Evolutionary conservation across 2,329 filamentous ascomycete species (phyloP).

Genomic region (Apiospora aurea): DNA sequence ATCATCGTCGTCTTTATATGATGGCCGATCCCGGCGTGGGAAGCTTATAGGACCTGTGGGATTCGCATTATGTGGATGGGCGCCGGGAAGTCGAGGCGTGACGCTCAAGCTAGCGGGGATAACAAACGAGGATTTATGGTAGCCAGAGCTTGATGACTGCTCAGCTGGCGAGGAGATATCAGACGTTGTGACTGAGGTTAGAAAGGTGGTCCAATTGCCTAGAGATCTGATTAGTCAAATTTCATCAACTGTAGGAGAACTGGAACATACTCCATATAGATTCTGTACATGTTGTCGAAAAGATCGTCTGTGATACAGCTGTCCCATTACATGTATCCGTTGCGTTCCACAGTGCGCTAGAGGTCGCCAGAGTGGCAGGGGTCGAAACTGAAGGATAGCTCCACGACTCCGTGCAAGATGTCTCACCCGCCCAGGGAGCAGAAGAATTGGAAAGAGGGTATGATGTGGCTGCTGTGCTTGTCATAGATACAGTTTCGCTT

Average conservation of each 20-base stretch:
- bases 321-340: slow-evolving; percentile 15
- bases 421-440: not conserved
- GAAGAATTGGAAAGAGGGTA: slow-evolving; percentile 21
- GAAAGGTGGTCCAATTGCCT: slow-evolving; percentile 24
- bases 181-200: slow-evolving; percentile 1
- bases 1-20: not conserved
- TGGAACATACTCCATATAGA: slow-evolving; percentile 18
- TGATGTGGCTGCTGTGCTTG: not conserved
- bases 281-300: slow-evolving; percentile 19
- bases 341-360: not conserved
- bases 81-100: slow-evolving; percentile 10
- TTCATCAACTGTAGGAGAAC: too few relatives aligned
- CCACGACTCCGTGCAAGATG: slow-evolving; percentile 22
- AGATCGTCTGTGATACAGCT: not conserved
- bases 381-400: slow-evolving; percentile 6
- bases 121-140: not conserved
- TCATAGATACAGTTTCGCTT: not conserved
- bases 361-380: not conserved
- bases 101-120: slow-evolving; percentile 6
- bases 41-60: not conserved
- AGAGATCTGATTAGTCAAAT: not conserved
- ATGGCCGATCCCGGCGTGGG: not conserved
- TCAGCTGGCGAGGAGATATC: not conserved
- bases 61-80: slow-evolving; percentile 18
- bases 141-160: slow-evolving; percentile 8